Conservation (phyloP, 371 early-diverging fungal genomes). For the Mortierella sp. region DNA sequence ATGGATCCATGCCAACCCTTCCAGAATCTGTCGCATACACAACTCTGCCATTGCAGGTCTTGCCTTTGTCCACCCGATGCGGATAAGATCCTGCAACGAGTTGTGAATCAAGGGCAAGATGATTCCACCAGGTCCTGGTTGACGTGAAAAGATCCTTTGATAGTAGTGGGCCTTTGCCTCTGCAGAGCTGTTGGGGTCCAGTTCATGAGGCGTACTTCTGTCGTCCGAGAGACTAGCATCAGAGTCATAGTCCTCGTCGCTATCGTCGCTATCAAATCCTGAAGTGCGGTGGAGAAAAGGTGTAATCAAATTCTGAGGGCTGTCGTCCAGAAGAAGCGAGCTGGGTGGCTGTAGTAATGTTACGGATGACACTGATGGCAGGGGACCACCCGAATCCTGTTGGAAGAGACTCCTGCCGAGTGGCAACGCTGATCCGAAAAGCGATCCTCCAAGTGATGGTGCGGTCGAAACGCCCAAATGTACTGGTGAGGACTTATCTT, state of each 20-base stretch:
- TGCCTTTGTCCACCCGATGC: slow-evolving; percentile 40
- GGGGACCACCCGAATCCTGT: not conserved
- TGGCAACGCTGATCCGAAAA: slow-evolving; percentile 16
- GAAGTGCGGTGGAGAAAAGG: slow-evolving; percentile 13
- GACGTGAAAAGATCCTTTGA: slow-evolving; percentile 29
- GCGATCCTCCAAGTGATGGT: slow-evolving; percentile 14
- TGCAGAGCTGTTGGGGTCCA: not conserved
- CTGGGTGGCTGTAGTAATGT: not conserved
- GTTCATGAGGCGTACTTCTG: not conserved
- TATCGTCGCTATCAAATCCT: slow-evolving; percentile 28
- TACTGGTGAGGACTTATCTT: not conserved
- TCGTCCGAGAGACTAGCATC: not conserved
- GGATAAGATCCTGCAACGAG: slow-evolving; percentile 41
- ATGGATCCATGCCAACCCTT: slow-evolving; percentile 48
- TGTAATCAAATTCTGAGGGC: slow-evolving; percentile 8
- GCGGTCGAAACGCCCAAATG: not conserved
- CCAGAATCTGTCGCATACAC: slow-evolving; percentile 52
- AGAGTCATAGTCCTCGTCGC: slow-evolving; percentile 14
- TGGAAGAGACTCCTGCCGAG: slow-evolving; percentile 34
- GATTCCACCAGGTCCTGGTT: slow-evolving; percentile 43
- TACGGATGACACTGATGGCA: not conserved
- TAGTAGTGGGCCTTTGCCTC: slow-evolving; percentile 9
- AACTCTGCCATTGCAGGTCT: slow-evolving; percentile 31
- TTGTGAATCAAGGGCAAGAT: slow-evolving; percentile 36
- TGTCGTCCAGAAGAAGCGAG: not conserved